Conservation (phyloP, 495 filamentous ascomycete species). For the Hypoxylon intermedium region DNA sequence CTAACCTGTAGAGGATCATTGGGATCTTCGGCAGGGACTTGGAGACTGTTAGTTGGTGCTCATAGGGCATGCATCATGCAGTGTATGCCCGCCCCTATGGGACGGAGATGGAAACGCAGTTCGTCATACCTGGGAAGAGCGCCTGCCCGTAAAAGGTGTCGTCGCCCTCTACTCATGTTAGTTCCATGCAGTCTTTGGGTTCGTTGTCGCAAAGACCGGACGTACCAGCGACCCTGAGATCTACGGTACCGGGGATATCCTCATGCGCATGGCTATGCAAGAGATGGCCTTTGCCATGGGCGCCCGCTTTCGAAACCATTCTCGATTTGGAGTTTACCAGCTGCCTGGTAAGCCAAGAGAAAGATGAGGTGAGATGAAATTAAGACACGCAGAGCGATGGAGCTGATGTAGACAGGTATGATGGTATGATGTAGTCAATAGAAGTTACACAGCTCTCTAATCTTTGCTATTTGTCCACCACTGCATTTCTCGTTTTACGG, state of each 20-base stretch:
- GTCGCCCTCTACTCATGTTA: conserved; percentile 60
- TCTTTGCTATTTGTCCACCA: conserved; percentile 4
- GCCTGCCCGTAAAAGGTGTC: conserved; percentile 68
- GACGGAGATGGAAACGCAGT: too few relatives aligned
- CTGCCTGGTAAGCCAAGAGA: conserved; percentile 11
- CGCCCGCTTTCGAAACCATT: conserved; percentile 21
- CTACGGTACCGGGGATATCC: conserved; percentile 65
- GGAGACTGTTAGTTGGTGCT: conserved; percentile 20
- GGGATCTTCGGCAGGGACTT: conserved; percentile 67
- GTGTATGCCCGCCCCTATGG: too few relatives aligned
- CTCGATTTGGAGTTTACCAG: conserved; percentile 3
- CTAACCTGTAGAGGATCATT: conserved; percentile 67
- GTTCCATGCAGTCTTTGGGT: not conserved
- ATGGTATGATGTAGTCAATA: conserved; percentile 18
- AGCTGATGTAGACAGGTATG: conserved; percentile 11
- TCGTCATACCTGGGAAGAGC: conserved; percentile 65
- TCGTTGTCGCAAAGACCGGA: not conserved
- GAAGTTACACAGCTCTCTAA: conserved; percentile 5
- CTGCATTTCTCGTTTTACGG: conserved; percentile 14
- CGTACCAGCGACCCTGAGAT: conserved; percentile 55
- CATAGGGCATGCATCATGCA: too few relatives aligned
- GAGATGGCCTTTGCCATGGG: conserved; percentile 28
- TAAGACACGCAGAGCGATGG: conserved; percentile 3
- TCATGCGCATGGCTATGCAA: conserved; percentile 63
- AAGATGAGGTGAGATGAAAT: not conserved